phyloP scores from a whole-genome alignment of 108 stramenopile species.

The Cylindrotheca fusiformis region DNA sequence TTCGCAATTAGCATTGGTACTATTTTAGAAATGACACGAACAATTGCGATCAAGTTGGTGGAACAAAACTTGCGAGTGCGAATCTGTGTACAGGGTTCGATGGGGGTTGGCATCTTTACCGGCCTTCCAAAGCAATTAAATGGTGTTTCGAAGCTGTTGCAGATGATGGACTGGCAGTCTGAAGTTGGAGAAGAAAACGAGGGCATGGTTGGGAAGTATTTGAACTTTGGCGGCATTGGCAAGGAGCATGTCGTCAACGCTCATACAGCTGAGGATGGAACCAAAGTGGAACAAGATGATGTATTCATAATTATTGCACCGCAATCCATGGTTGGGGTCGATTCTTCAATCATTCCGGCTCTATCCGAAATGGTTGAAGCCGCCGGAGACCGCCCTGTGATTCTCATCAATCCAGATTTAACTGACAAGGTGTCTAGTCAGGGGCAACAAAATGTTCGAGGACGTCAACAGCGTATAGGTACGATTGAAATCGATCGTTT shows the following conservation, averaged over 20 bases:
- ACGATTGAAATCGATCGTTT: neutral
- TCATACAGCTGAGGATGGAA: constrained; percentile 35
- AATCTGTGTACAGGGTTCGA: constrained; percentile 77
- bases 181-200: constrained; percentile 79
- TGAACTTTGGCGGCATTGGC: constrained; percentile 76
- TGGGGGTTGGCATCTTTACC: constrained; percentile 89
- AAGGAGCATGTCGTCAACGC: constrained; percentile 77
- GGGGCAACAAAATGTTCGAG: constrained; percentile 81
- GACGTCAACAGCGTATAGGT: constrained; percentile 58
- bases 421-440: constrained; percentile 68
- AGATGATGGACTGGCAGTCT: constrained; percentile 87
- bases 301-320: constrained; percentile 80
- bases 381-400: constrained; percentile 79
- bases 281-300: constrained; percentile 62
- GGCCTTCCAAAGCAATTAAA: constrained; percentile 77
- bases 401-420: constrained; percentile 83
- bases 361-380: constrained; percentile 80
- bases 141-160: constrained; percentile 71
- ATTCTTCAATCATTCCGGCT: constrained; percentile 63
- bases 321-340: constrained; percentile 76
- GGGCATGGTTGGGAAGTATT: constrained; percentile 79
- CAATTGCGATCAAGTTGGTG: constrained; percentile 65
- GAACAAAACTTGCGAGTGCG: constrained; percentile 84
- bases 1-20: constrained; percentile 59
- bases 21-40: constrained; percentile 68